Evolutionary conservation across 306 rosid species (phyloP), one percentile per base, ranked within the genome.

Genomic region (Urtica urens): DNA sequence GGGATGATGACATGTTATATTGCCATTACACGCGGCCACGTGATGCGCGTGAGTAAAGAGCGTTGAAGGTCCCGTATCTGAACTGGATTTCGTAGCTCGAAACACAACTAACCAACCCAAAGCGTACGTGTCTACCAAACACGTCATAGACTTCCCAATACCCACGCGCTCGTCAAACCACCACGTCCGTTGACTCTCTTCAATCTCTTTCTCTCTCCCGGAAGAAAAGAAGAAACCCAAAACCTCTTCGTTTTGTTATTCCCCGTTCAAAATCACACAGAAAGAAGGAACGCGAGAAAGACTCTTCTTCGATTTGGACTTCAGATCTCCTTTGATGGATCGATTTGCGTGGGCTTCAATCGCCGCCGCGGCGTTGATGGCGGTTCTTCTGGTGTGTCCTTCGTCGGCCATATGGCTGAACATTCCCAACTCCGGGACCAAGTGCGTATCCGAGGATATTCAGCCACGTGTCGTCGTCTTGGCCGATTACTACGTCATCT

Each of bases 361-460:
- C n/a, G 42, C 40, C 29, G 29, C 35, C 21, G 10, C 33, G 33
- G 22, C 30, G 38, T 35, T 9, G 40, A 9, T 16, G 40, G 6
- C 28, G 51, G 40, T 49, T 42, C 1, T 56, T 42, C 41, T 56
- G 41, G 30, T 30, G 6, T 15, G 41, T 56, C 50, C 62, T 14
- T 38, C 41, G 12, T n/a, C 28, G 22, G 56, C 66, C 14, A 53
- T 66, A 20, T 38, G 57, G 72, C 60, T 58, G 48, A 75, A 61
- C 18, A 7, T 90, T 20, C 95, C 95, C 1, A 1, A 65, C 18
- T 10, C 76, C 21, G 87, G 80, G 7, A 81, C 85, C 25, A 90
- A 90, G 70, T 90, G 99, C 66, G 99, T 90, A 42, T 79, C 95
- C 23, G 99, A 90, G 69, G 99, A 90, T 71, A 82, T 85, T 70